Evolutionary conservation across 116 monocot species (phyloP), one percentile per base, ranked within the genome.

Genomic region (Dioscorea cayenensis): DNA sequence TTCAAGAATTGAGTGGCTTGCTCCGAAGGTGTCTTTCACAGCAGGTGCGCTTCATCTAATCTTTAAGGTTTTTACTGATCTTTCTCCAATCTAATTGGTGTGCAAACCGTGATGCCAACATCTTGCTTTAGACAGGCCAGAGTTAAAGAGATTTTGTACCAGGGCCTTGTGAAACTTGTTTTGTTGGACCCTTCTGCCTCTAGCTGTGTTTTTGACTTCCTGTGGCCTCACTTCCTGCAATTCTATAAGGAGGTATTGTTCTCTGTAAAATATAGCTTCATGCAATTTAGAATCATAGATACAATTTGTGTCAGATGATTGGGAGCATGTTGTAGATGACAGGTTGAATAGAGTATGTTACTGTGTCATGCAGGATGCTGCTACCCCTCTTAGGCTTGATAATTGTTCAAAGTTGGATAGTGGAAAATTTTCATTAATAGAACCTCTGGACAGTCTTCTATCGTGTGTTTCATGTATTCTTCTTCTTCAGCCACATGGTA

Each of bases 141-240:
- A 69, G 78, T 90, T 22, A 97, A 78, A 75, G 93, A 90, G 72
- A 69, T 78, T 60, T 32, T 93, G 51, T 97, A 97, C 63, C 36
- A 81, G 35, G 97, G 97, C 12, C 80, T 97, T 8, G 29, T 85
- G 70, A 86, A 83, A 65, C 86, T 97, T 65, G 90, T 89, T 63
- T 36, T 85, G 58, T 69, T 85, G 62, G 94, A 97, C 48, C 97
- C 93, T 29, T 69, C 51, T 49, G 60, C 79, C 71, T 70, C 81
- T 62, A 83, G 75, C 32, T 65, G 63, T 76, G 75, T 93, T 37
- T 77, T 90, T 68, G 88, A 93, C 83, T 79, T 97, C 72, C 84
- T 97, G 25, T 86, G 90, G 97, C 90, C 90, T 78, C 97, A 97
- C 65, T 97, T 97, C 74, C 75, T 81, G 65, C 80, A 68, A 12